Percentiles rank a stretch among this genome's conserved stretches.
Evolutionary conservation across 2,329 filamentous ascomycete species (phyloP).

Genomic region (Diaporthe eres): DNA sequence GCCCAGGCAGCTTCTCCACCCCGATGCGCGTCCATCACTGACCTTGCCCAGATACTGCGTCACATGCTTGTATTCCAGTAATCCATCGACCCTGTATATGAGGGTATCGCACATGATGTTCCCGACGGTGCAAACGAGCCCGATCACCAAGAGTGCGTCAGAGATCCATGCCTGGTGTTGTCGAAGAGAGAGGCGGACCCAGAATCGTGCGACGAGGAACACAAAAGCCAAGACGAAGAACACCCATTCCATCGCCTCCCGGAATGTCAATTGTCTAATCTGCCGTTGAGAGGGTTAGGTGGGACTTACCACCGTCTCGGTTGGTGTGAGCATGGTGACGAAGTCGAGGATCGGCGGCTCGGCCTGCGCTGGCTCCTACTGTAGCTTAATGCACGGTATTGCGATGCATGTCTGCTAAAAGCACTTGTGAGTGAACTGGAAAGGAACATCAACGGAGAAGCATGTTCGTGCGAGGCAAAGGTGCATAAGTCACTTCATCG

Average conservation of each 20-base stretch:
- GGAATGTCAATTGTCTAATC: conserved; percentile 1
- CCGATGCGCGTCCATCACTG: background rate
- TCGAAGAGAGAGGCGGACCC: conserved; percentile 35
- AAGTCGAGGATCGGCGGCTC: background rate
- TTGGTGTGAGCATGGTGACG: conserved; percentile 28
- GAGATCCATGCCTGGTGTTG: conserved; percentile 37
- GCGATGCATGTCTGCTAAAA: background rate
- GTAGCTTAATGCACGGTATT: background rate
- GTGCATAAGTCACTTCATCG: too few species aligned
- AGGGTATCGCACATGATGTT: conserved; percentile 41
- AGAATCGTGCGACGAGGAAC: conserved; percentile 37
- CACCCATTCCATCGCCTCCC: conserved; percentile 37
- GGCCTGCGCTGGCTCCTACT: background rate
- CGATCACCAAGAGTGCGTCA: conserved; percentile 37
- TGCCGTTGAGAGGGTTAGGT: too few species aligned
- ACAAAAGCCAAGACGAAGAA: conserved; percentile 34
- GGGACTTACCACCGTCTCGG: conserved; percentile 30
- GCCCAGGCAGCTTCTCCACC: background rate
- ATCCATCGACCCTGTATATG: conserved; percentile 23
- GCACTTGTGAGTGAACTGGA: background rate
- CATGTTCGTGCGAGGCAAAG: background rate
- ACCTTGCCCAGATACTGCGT: conserved; percentile 26
- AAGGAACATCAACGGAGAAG: background rate
- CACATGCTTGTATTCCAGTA: conserved; percentile 11
- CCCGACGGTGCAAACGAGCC: conserved; percentile 27